Conservation (phyloP, 2,329 filamentous ascomycete species). For the Monilinia polystroma region DNA sequence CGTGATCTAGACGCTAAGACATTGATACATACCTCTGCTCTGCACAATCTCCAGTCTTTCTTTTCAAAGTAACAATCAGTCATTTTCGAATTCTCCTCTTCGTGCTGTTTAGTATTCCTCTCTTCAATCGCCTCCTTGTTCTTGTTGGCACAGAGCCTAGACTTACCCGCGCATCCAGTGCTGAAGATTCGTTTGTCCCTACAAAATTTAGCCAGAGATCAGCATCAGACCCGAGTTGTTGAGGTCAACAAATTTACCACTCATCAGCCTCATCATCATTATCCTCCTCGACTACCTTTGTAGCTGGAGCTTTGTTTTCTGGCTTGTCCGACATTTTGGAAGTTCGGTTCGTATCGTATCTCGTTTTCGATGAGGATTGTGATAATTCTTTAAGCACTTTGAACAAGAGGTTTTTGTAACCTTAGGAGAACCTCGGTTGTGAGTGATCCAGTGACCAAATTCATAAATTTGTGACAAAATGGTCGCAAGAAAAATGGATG, state of each 20-base stretch:
- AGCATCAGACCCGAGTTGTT: conserved; percentile 26
- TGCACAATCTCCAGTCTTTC: conserved; percentile 92
- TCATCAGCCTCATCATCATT: conserved; percentile 91
- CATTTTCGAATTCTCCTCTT: conserved; percentile 85
- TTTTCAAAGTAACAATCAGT: conserved; percentile 95
- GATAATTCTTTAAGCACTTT: conserved; percentile 1
- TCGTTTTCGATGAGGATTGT: conserved; percentile 11
- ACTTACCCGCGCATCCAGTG: conserved; percentile 83
- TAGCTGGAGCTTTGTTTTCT: conserved; percentile 34
- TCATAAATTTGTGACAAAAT: conserved; percentile 45
- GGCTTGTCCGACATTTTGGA: conserved; percentile 38
- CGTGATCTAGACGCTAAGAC: conserved; percentile 30
- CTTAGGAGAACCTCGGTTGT: conserved; percentile 31
- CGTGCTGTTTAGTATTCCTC: conserved; percentile 19
- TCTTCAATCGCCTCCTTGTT: background rate
- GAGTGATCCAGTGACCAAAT: conserved; percentile 20
- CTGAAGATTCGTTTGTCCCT: conserved; percentile 99
- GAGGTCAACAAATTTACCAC: conserved; percentile 59
- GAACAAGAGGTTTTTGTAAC: background rate
- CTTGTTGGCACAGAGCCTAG: background rate
- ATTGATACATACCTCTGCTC: conserved; percentile 65
- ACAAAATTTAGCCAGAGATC: conserved; percentile 33
- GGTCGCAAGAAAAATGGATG: conserved; percentile 72
- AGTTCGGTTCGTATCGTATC: conserved; percentile 22
- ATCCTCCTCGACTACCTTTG: conserved; percentile 51